Evolutionary conservation across 116 monocot species (phyloP).

Genomic region (Iris pallida): DNA sequence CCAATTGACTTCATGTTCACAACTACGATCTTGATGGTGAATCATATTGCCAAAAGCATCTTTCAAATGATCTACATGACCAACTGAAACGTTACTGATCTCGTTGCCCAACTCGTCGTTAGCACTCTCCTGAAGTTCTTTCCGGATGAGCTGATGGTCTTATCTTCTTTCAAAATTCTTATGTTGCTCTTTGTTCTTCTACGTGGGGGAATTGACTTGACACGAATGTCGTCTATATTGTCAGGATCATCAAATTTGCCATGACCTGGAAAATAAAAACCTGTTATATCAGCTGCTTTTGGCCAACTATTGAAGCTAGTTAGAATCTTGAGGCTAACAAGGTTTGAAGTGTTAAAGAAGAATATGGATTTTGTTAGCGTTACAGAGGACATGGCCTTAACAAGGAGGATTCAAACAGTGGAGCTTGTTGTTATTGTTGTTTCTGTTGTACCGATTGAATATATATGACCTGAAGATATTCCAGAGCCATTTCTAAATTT

Average conservation of each 20-base stretch:
- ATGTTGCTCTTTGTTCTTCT: conserved; percentile 30
- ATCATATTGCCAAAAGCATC: conserved; percentile 9
- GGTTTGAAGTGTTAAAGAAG: too few relatives aligned
- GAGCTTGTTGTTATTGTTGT: too few relatives aligned
- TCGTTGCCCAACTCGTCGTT: conserved; percentile 19
- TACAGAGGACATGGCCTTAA: too few relatives aligned
- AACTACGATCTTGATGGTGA: conserved; percentile 15
- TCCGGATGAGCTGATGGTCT: conserved; percentile 16
- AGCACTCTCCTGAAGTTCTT: conserved; percentile 16
- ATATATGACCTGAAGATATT: conserved; percentile 23
- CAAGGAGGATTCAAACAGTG: too few relatives aligned
- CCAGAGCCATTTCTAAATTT: conserved; percentile 22
- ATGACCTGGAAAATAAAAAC: conserved; percentile 7
- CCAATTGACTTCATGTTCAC: conserved; percentile 12
- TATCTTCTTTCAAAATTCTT: conserved; percentile 29
- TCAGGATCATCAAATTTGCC: conserved; percentile 10
- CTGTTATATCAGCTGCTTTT: conserved; percentile 17
- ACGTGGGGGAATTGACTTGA: conserved; percentile 28
- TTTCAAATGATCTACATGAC: conserved; percentile 16
- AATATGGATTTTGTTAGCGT: too few relatives aligned
- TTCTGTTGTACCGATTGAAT: too few relatives aligned
- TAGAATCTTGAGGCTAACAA: too few relatives aligned
- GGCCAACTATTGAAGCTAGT: conserved; percentile 12
- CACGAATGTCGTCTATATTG: conserved; percentile 16
- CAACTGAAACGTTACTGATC: conserved; percentile 2